Base-by-base conservation (phyloP, 2,329 filamentous ascomycete genomes). In the Botrytis byssoidea region DNA sequence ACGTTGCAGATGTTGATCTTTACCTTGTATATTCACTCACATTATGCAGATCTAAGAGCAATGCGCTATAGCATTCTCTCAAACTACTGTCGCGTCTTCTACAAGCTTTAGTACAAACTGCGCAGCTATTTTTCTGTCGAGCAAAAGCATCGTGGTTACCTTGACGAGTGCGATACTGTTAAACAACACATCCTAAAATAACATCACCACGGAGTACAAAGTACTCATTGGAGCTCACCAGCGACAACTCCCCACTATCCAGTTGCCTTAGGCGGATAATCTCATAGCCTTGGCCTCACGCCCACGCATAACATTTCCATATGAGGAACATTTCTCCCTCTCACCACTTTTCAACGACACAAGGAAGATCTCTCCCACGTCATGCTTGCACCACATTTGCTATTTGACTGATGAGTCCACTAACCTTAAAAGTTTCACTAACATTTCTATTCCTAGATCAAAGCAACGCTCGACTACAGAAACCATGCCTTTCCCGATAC, bases 271-370 rank as follows among this genome's bases (percentile, higher is more conserved):
- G 35, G 32, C 46, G 51, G 40, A 48, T 18, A 20, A 37, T 37
- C n/a, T 12, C 51, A 57, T 57, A 14, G 51, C 51, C 51, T 57
- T 29, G 51, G 25, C 32, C 12, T 55, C 4, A 25, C 25, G 16
- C 42, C 12, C 63, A 25, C 65, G 65, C 48, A 68, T 68, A 68
- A 37, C 6, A 68, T 68, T 68, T 68, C 66, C 66, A 57, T 57
- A 68, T 68, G 63, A 59, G 70, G 71, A 72, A 46, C 71, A 68
- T 68, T 72, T 72, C 63, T 72, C 71, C 71, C 51, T 55, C 51
- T 57, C 51, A 57, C 51, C 51, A 29, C 29, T 29, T 18, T 29
- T 57, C 25, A 29, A 57, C n/a, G n/a, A 29, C 14, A 57, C 51
- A 57, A 68, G 63, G 51, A 48, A 68, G 40, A 68, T 72, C 32